Conservation (phyloP, 345 rosid genomes). For the Lepidium africanum region DNA sequence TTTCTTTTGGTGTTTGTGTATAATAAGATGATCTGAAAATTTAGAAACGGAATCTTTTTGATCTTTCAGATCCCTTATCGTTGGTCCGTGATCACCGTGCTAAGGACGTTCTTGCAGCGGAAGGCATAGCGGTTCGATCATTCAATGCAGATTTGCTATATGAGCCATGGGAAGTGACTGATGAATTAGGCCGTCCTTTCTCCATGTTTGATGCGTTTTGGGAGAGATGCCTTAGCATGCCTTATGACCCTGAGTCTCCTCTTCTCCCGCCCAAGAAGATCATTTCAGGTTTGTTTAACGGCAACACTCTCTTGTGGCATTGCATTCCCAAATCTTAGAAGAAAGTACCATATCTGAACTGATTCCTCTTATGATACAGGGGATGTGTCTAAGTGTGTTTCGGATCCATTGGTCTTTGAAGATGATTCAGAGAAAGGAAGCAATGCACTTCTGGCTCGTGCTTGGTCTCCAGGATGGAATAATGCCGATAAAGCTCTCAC, state of each 20-base stretch:
- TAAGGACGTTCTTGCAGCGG: conserved; percentile 62
- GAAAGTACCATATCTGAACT: neutral
- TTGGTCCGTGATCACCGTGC: conserved; percentile 94
- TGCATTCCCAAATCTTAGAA: neutral
- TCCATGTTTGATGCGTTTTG: conserved; percentile 73
- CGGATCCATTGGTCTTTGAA: conserved; percentile 67
- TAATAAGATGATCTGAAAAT: neutral
- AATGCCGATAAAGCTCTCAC: conserved; percentile 85
- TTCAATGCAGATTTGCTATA: conserved; percentile 94
- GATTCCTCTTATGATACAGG: conserved; percentile 38
- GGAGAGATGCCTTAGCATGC: conserved; percentile 96
- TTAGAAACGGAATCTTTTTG: neutral
- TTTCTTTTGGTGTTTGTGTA: neutral
- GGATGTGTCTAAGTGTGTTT: conserved; percentile 59
- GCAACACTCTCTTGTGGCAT: neutral
- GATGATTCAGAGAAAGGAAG: conserved; percentile 93
- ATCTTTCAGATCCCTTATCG: conserved; percentile 74
- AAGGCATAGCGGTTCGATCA: conserved; percentile 70
- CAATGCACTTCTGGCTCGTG: conserved; percentile 94
- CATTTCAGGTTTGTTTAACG: conserved; percentile 51
- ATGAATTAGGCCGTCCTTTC: conserved; percentile 70
- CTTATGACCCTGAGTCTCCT: conserved; percentile 95
- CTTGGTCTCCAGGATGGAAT: conserved; percentile 99
- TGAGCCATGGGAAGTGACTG: conserved; percentile 96
- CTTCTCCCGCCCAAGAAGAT: conserved; percentile 97